Evolutionary conservation across 306 rosid species (phyloP).

Genomic region (Prinsepia uniflora): DNA sequence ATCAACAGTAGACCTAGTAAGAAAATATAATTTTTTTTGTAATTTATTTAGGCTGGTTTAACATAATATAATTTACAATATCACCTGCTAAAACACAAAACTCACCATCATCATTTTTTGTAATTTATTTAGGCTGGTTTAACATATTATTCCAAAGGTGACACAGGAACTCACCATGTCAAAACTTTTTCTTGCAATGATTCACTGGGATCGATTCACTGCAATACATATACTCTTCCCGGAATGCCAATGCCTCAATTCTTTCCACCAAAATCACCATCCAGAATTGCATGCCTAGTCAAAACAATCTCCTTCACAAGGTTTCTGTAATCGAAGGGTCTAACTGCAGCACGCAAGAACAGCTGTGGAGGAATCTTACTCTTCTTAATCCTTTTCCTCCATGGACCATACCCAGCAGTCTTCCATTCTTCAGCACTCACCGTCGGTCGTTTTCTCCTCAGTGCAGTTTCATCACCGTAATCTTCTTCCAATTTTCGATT

Average conservation of each 20-base stretch:
- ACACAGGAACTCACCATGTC: background rate
- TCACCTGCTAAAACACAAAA: no score
- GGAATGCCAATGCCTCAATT: slow-evolving; percentile 16
- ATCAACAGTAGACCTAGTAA: no score
- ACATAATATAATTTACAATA: no score
- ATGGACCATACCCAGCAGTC: slow-evolving; percentile 65
- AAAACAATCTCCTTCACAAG: slow-evolving; percentile 91
- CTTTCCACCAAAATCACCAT: slow-evolving; percentile 63
- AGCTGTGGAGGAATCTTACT: slow-evolving; percentile 76
- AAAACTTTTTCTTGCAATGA: background rate
- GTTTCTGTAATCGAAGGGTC: slow-evolving; percentile 70
- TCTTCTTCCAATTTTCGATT: slow-evolving; percentile 20
- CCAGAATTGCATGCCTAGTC: slow-evolving; percentile 87
- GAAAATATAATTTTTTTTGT: no score
- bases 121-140: no score
- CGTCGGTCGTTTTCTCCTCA: slow-evolving; percentile 73
- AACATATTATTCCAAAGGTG: background rate
- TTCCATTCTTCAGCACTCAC: slow-evolving; percentile 81
- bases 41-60: no score
- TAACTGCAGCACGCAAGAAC: slow-evolving; percentile 71
- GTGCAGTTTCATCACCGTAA: slow-evolving; percentile 59
- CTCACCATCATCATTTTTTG: no score
- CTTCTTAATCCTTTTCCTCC: slow-evolving; percentile 73
- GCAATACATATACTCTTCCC: background rate
- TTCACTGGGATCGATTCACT: background rate